These are phyloP conservation scores for Phytophthora cajani DNA, from an alignment of 352 stramenopile genomes.

Conservation along the genomic window DNA sequence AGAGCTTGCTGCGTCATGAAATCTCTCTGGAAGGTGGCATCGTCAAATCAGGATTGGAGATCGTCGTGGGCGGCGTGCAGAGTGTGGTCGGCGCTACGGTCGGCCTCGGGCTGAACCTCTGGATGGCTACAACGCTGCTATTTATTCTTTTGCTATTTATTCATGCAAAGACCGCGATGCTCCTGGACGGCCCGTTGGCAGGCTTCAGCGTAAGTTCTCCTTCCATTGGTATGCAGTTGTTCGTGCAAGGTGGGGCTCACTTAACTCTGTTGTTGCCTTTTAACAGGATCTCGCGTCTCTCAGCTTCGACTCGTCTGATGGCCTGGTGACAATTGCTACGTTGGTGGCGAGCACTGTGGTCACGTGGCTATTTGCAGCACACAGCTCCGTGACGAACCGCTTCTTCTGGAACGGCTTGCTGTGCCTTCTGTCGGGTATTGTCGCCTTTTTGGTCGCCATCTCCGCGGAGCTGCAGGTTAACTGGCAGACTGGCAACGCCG, in stretches of 20 bases:
- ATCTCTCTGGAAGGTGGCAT: constrained; percentile 61
- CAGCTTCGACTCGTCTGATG: constrained; percentile 64
- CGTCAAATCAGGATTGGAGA: constrained; percentile 50
- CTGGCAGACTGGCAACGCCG: constrained; percentile 67
- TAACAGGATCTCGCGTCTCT: constrained; percentile 58
- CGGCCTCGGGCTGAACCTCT: constrained; percentile 56
- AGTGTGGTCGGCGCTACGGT: constrained; percentile 35
- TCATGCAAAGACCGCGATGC: constrained; percentile 67
- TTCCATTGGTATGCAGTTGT: background rate
- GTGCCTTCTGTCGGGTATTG: constrained; percentile 54
- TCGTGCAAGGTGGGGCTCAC: constrained; percentile 3
- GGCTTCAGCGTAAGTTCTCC: constrained; percentile 58
- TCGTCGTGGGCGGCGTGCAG: constrained; percentile 41
- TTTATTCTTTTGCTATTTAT: constrained; percentile 82
- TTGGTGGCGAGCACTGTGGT: constrained; percentile 40
- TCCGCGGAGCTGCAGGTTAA: constrained; percentile 60
- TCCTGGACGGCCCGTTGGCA: constrained; percentile 51
- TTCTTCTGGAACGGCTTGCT: constrained; percentile 81
- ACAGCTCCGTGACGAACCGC: constrained; percentile 50
- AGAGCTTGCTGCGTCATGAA: constrained; percentile 73
- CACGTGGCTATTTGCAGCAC: constrained; percentile 45
- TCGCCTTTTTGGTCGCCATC: constrained; percentile 72
- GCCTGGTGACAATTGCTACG: constrained; percentile 51
- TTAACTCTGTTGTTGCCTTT: constrained; percentile 11
- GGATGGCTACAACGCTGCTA: constrained; percentile 61